Percentiles rank a stretch among this genome's conserved stretches.
Evolutionary conservation across 2,329 filamentous ascomycete genomes (phyloP).

Genomic region (Colletotrichum liriopes): DNA sequence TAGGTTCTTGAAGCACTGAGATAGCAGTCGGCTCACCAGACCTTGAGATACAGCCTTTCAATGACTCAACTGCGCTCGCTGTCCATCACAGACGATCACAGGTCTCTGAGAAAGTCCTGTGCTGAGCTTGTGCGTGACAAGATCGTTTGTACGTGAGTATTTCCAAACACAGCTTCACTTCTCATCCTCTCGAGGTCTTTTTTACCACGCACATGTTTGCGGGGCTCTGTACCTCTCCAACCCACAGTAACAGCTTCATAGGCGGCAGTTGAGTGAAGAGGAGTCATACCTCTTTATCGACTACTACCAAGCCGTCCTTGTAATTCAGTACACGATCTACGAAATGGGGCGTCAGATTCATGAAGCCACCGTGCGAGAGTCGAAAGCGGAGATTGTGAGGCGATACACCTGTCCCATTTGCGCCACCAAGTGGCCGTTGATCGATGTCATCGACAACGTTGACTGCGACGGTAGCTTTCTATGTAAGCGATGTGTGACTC

Average conservation of each 20-base stretch:
- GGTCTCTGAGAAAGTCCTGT: no score
- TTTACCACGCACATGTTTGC: neutral
- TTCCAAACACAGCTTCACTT: no score
- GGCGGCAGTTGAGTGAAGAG: neutral
- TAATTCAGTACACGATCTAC: neutral
- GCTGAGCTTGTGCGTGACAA: no score
- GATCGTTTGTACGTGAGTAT: no score
- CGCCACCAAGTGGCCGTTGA: slow-evolving; percentile 1
- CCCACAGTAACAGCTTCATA: neutral
- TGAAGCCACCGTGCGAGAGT: neutral
- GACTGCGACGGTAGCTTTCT: neutral
- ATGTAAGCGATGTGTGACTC: neutral
- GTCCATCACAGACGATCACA: no score
- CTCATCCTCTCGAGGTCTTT: no score
- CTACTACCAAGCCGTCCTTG: neutral
- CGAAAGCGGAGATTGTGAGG: neutral
- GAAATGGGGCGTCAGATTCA: neutral
- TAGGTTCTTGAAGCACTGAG: neutral
- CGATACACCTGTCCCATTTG: neutral
- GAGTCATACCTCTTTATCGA: slow-evolving; percentile 4
- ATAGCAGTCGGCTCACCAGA: neutral
- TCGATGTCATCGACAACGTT: slow-evolving; percentile 4
- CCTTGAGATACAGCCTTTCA: no score
- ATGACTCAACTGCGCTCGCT: no score
- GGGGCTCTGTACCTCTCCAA: neutral